These are phyloP conservation scores for Paecilomyces formosus DNA, from an alignment of 2,329 filamentous ascomycete genomes.

Conservation along the genomic window DNA sequence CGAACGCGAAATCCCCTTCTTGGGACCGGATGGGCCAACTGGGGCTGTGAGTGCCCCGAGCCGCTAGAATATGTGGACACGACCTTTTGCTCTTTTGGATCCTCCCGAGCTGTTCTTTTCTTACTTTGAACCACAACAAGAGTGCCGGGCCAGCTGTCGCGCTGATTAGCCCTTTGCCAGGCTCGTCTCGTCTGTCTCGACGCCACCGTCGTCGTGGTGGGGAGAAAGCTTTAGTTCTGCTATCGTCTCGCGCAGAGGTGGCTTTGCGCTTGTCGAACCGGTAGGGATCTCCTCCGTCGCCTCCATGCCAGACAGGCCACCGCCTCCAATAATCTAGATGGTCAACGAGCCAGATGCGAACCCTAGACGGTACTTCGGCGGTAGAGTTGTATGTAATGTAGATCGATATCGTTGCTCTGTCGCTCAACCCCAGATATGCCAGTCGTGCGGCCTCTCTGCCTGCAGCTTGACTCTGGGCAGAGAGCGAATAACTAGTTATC, in stretches of 20 bases:
- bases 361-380: background rate
- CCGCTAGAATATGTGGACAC: background rate
- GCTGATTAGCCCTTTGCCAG: background rate
- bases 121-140: background rate
- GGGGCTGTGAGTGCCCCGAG: background rate
- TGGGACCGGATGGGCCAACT: background rate
- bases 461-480: background rate
- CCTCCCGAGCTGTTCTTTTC: background rate
- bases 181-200: background rate
- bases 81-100: background rate
- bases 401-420: background rate
- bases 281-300: background rate
- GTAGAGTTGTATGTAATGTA: background rate
- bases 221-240: background rate
- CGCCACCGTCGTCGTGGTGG: background rate
- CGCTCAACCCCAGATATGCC: background rate
- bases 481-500: too few species aligned
- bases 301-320: background rate
- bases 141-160: background rate
- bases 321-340: background rate
- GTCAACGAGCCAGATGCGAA: background rate
- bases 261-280: background rate
- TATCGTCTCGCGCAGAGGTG: background rate
- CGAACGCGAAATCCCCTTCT: background rate
- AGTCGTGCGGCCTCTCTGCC: background rate